A percentile compares a stretch with the other conserved stretches of the same genome.
Conservation (phyloP, 805 yeast genomes). For the Ogataea saltuana region DNA sequence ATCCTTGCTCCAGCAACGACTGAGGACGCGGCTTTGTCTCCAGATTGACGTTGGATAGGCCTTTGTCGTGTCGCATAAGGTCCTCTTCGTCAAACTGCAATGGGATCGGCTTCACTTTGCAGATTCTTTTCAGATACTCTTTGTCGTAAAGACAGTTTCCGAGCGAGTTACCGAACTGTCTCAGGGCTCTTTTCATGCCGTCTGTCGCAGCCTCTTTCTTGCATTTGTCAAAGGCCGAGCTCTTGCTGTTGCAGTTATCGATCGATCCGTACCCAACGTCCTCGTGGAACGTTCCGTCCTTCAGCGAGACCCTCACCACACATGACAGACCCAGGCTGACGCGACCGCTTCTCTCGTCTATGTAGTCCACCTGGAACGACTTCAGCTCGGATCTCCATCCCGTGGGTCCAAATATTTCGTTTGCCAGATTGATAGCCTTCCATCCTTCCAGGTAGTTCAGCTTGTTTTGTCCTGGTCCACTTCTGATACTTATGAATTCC, state of each 20-base stretch:
- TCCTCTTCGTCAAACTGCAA: conserved; percentile 32
- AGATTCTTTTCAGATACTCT: conserved; percentile 54
- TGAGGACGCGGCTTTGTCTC: conserved; percentile 4
- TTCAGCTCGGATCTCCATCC: conserved; percentile 81
- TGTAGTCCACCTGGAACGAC: conserved; percentile 63
- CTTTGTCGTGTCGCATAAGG: conserved; percentile 33
- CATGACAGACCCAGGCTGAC: conserved; percentile 69
- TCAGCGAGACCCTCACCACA: conserved; percentile 67
- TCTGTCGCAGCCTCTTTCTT: conserved; percentile 85
- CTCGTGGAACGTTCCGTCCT: conserved; percentile 81
- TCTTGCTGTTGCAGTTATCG: conserved; percentile 68
- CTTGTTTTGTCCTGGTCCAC: conserved; percentile 70
- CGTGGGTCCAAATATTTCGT: conserved; percentile 78
- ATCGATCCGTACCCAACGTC: conserved; percentile 74
- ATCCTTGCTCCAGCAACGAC: conserved; percentile 12
- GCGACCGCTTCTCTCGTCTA: conserved; percentile 62
- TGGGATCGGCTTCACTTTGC: conserved; percentile 41
- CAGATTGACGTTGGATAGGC: conserved; percentile 3
- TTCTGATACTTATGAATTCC: conserved; percentile 71
- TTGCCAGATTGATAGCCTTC: conserved; percentile 78
- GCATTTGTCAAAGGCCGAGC: conserved; percentile 77
- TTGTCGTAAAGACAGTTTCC: conserved; percentile 87
- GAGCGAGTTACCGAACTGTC: conserved; percentile 77
- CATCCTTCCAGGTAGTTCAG: conserved; percentile 82
- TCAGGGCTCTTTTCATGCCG: conserved; percentile 74